A percentile compares a stretch with the other conserved stretches of the same genome.
Conservation (phyloP, 257 asterid species). For the Solanum pinnatisectum region DNA sequence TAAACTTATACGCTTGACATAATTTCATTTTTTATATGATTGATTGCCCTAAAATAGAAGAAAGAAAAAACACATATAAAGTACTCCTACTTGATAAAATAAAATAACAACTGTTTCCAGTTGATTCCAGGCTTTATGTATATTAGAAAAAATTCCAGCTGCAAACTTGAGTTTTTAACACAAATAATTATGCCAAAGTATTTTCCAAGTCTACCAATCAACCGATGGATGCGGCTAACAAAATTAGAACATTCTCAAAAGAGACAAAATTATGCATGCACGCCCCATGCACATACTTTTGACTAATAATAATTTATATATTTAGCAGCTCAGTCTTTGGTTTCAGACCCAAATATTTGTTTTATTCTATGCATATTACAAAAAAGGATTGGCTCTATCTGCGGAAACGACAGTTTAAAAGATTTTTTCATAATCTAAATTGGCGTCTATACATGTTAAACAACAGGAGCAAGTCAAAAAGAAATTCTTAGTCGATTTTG, state of each 20-base stretch:
- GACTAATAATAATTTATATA: neutral
- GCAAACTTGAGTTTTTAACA: neutral
- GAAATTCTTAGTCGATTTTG: neutral
- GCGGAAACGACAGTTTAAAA: neutral
- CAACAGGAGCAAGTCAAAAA: conserved; percentile 3
- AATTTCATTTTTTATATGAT: neutral
- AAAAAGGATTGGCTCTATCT: neutral
- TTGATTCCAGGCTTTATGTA: neutral
- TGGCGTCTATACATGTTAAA: neutral
- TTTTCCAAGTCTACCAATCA: neutral
- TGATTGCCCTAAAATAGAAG: neutral
- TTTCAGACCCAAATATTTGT: neutral
- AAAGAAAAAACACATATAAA: neutral
- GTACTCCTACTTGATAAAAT: neutral
- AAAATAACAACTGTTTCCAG: neutral
- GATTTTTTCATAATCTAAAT: neutral
- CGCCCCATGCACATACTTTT: neutral
- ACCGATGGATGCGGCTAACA: neutral
- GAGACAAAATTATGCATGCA: neutral
- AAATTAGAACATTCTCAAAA: neutral
- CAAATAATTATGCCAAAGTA: neutral
- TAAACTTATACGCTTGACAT: neutral
- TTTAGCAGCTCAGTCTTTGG: neutral
- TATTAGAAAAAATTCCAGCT: neutral
- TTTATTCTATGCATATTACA: neutral